These are phyloP conservation scores for Sporisorium graminicola DNA, from an alignment of 1,284 basidiomycete species.

Conservation along the genomic window DNA sequence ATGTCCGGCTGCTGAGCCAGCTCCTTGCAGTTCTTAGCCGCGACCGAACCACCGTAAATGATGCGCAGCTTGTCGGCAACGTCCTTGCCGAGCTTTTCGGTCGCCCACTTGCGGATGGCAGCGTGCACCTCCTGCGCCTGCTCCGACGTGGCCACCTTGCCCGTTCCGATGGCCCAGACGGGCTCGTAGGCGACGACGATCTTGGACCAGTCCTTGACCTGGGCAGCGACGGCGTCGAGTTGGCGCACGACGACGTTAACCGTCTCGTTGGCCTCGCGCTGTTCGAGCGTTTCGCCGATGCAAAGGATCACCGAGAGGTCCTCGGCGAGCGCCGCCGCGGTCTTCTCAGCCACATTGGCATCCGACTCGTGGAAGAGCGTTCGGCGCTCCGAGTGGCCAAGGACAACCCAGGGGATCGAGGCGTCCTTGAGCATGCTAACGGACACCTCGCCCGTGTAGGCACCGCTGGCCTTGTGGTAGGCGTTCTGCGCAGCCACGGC, in stretches of 20 bases:
- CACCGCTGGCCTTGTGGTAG: constrained; percentile 85
- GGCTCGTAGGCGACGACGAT: constrained; percentile 86
- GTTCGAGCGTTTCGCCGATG: constrained; percentile 90
- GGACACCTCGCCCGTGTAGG: constrained; percentile 80
- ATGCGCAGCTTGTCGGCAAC: constrained; percentile 85
- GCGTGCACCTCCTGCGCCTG: constrained; percentile 94
- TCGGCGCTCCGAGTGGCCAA: constrained; percentile 97
- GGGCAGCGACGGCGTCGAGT: constrained; percentile 80
- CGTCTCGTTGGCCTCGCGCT: constrained; percentile 87
- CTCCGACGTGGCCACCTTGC: constrained; percentile 88
- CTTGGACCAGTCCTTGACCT: constrained; percentile 84
- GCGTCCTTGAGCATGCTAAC: constrained; percentile 83
- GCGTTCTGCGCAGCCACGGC: constrained; percentile 89
- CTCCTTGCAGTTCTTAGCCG: constrained; percentile 86
- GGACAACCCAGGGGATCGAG: constrained; percentile 89
- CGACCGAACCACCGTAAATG: constrained; percentile 96
- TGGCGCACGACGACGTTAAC: constrained; percentile 84
- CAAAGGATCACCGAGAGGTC: constrained; percentile 91
- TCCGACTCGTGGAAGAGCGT: constrained; percentile 91
- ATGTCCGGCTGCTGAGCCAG: constrained; percentile 79
- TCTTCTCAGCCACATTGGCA: constrained; percentile 86
- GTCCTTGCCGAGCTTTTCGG: constrained; percentile 76
- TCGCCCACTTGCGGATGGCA: constrained; percentile 84
- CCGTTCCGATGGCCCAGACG: constrained; percentile 99
- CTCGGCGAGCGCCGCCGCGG: constrained; percentile 78